phyloP scores from a whole-genome alignment of 495 filamentous ascomycete species.

The Immersiella caudata region DNA sequence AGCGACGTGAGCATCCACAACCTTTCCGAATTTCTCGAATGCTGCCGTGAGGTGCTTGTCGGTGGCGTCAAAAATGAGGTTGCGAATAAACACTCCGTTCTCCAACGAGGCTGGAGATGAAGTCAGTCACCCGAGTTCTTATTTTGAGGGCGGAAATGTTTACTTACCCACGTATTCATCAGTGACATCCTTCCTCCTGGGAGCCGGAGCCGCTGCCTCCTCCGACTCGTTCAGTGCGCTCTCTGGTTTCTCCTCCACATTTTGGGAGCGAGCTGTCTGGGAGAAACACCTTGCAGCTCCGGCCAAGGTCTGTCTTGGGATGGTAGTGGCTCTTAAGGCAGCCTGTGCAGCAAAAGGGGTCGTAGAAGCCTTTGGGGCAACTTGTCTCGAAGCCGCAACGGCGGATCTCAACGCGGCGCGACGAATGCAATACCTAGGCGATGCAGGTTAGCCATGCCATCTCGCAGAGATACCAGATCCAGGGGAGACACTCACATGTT shows the following conservation, averaged over 20 bases:
- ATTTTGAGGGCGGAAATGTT: too few relatives aligned
- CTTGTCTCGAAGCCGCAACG: conserved; percentile 12
- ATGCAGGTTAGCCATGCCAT: neutral
- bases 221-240: neutral
- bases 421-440: conserved; percentile 13
- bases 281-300: conserved; percentile 10
- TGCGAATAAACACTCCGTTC: conserved; percentile 66
- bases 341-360: neutral
- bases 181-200: too few relatives aligned
- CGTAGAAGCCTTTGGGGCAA: neutral
- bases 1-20: conserved; percentile 63
- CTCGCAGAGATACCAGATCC: neutral
- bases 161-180: too few relatives aligned
- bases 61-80: conserved; percentile 83
- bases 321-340: neutral
- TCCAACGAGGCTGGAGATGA: neutral
- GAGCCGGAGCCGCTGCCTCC: neutral
- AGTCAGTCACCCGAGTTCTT: too few relatives aligned
- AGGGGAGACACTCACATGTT: conserved; percentile 6
- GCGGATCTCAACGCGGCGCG: conserved; percentile 16
- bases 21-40: conserved; percentile 66
- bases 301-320: neutral
- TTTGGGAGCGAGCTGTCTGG: conserved; percentile 21
- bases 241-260: conserved; percentile 6
- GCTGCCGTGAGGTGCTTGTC: conserved; percentile 68